These are phyloP conservation scores for Ambrosiella xylebori DNA, from an alignment of 2,329 filamentous ascomycete genomes.

Conservation along the genomic window DNA sequence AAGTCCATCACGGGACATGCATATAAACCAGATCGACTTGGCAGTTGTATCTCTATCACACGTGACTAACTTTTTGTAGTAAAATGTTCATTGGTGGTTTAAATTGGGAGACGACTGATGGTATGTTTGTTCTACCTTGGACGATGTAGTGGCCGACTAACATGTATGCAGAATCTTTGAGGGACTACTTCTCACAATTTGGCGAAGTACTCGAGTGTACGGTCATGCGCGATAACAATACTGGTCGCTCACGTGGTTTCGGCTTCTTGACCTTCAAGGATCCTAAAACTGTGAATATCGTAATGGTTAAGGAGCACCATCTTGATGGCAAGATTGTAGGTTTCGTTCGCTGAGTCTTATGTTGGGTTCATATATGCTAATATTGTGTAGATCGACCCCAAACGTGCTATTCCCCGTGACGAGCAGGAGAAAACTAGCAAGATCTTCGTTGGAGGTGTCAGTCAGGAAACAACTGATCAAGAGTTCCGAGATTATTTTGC, in stretches of 20 bases:
- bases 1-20: background rate
- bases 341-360: conserved; percentile 11
- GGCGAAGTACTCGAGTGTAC: conserved; percentile 96
- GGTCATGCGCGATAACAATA: conserved; percentile 95
- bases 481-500: conserved; percentile 96
- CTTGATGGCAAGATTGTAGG: conserved; percentile 95
- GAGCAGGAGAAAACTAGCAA: conserved; percentile 98
- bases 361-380: background rate
- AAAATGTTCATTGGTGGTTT: conserved; percentile 99
- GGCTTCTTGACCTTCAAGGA: conserved; percentile 97
- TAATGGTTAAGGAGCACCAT: conserved; percentile 99
- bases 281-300: conserved; percentile 92
- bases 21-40: background rate
- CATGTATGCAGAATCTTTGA: conserved; percentile 59
- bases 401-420: conserved; percentile 89
- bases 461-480: conserved; percentile 88
- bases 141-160: background rate
- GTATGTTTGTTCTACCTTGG: conserved; percentile 42
- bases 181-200: conserved; percentile 94
- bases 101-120: conserved; percentile 98
- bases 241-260: conserved; percentile 85
- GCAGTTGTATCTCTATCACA: background rate
- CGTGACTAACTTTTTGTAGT: conserved; percentile 30
- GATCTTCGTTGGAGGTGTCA: conserved; percentile 95
- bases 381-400: conserved; percentile 69